These are phyloP conservation scores for Candida pseudoviswanathii DNA, from an alignment of 1,139 yeast species.

Conservation along the genomic window DNA sequence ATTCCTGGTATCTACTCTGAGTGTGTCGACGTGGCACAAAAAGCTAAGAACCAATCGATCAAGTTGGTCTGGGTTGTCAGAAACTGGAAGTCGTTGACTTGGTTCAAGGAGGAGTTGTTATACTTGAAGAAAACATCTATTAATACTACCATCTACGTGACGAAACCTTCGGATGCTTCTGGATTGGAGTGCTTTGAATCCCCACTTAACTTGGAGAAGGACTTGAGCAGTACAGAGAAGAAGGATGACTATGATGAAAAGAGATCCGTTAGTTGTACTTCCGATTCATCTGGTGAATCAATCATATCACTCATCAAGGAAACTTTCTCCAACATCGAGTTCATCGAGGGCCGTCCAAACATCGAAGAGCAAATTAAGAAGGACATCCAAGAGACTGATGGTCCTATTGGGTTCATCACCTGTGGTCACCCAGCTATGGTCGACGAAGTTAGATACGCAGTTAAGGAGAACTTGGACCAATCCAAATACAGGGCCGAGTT, in stretches of 20 bases:
- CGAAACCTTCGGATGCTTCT: constrained; percentile 24
- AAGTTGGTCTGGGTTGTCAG: constrained; percentile 40
- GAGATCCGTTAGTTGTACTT: constrained; percentile 6
- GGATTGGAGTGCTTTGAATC: constrained; percentile 13
- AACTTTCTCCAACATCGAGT: constrained; percentile 25
- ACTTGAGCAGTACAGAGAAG: constrained; percentile 3
- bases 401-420: constrained; percentile 45
- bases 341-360: constrained; percentile 34
- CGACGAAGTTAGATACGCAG: constrained; percentile 46
- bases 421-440: constrained; percentile 53
- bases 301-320: constrained; percentile 9
- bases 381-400: constrained; percentile 33
- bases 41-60: constrained; percentile 26
- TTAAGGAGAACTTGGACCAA: constrained; percentile 26
- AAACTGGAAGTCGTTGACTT: constrained; percentile 44
- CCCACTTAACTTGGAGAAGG: too few relatives aligned
- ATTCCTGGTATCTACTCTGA: constrained; percentile 47
- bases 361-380: constrained; percentile 25
- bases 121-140: constrained; percentile 26
- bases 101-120: constrained; percentile 38
- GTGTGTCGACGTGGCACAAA: constrained; percentile 32
- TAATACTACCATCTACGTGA: constrained; percentile 32
- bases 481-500: constrained; percentile 42
- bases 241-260: constrained; percentile 22
- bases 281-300: constrained; percentile 9